Percentiles rank a stretch among this genome's conserved stretches.
Conservation (phyloP, 1,284 basidiomycete species). For the Leccinum griseonigrum region DNA sequence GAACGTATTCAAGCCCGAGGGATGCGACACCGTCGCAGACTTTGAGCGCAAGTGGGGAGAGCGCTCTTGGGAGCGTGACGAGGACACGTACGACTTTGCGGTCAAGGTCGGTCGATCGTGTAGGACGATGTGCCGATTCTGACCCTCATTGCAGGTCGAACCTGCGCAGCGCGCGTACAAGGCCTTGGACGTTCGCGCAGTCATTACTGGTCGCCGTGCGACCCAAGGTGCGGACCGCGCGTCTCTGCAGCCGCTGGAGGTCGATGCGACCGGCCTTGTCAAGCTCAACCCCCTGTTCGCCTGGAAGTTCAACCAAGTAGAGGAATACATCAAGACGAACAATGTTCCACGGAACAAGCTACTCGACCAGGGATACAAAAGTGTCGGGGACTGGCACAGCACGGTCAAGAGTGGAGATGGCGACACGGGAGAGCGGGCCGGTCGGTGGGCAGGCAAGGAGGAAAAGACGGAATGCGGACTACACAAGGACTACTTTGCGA, state of each 20-base stretch:
- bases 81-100: constrained; percentile 86
- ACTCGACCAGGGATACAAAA: constrained; percentile 89
- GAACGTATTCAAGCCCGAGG: constrained; percentile 79
- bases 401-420: constrained; percentile 73
- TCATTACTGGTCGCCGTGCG: constrained; percentile 92
- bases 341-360: constrained; percentile 89
- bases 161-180: constrained; percentile 89
- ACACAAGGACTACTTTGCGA: constrained; percentile 82
- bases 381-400: constrained; percentile 97
- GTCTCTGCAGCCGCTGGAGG: constrained; percentile 81
- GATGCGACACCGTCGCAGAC: constrained; percentile 64
- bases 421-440: constrained; percentile 81
- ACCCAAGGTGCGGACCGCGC: constrained; percentile 91
- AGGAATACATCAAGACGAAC: constrained; percentile 84
- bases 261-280: constrained; percentile 88
- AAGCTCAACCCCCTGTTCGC: constrained; percentile 94
- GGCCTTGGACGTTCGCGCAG: constrained; percentile 77
- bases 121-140: not conserved
- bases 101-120: constrained; percentile 69
- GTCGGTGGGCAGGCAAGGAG: constrained; percentile 82
- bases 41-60: constrained; percentile 86
- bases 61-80: constrained; percentile 87
- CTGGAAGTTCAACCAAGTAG: constrained; percentile 87
- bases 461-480: constrained; percentile 96
- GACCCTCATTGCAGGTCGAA: constrained; percentile 64